These are phyloP conservation scores for Laetiporus sulphureus DNA, from an alignment of 1,284 basidiomycete genomes.

Conservation along the genomic window DNA sequence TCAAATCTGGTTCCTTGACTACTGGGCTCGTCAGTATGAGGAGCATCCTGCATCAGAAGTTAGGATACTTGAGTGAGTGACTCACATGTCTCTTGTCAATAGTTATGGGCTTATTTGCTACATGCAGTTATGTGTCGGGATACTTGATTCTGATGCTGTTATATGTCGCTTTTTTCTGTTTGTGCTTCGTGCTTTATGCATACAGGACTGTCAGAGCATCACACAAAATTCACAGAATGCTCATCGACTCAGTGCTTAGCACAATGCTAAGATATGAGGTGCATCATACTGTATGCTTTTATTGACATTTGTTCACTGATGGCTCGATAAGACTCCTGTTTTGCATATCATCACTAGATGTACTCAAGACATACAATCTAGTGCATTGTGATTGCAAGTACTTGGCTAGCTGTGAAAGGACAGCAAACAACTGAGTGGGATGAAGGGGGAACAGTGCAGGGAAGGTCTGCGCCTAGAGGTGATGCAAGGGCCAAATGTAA, in stretches of 20 bases:
- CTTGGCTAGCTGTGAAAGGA: too few species aligned
- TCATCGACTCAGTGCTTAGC: slow-evolving; percentile 46
- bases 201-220: slow-evolving; percentile 42
- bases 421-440: too few species aligned
- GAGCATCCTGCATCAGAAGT: slow-evolving; percentile 9
- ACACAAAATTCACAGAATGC: slow-evolving; percentile 42
- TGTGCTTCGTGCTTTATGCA: slow-evolving; percentile 26
- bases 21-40: slow-evolving; percentile 21
- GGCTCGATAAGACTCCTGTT: slow-evolving; percentile 47
- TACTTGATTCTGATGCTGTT: slow-evolving; percentile 31
- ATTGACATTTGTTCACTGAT: slow-evolving; percentile 15
- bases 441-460: too few species aligned
- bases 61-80: slow-evolving; percentile 17
- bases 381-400: too few species aligned
- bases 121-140: slow-evolving; percentile 31
- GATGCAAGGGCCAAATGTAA: too few species aligned
- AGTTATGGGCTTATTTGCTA: not conserved
- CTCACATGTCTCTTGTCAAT: not conserved
- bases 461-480: too few species aligned
- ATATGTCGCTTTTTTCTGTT: slow-evolving; percentile 20
- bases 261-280: slow-evolving; percentile 45
- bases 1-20: slow-evolving; percentile 15
- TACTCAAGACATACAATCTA: slow-evolving; percentile 49
- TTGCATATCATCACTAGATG: slow-evolving; percentile 50
- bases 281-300: slow-evolving; percentile 41